Evolutionary conservation across 129 eudicot genomes (phyloP), one percentile per base, ranked within the genome.

Genomic region (Chrysanthemum seticuspe): DNA sequence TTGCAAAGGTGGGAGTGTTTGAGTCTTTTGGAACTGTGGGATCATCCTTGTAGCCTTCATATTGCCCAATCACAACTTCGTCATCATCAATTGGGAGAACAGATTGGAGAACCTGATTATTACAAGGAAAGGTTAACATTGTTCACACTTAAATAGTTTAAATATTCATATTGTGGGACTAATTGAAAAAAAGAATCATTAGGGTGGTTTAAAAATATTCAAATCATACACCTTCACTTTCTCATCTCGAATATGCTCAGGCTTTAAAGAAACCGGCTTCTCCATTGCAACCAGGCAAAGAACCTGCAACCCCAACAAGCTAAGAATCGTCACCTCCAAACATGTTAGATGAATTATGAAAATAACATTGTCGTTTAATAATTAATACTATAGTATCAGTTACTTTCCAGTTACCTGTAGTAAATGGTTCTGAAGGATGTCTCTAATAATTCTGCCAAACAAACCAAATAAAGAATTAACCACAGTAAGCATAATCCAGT

Each of bases 51-150:
- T 90, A 93, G 34, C 98, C 98, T 47, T 93, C 96, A 78, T 93
- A 93, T 68, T 93, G 98, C 68, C 98, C 98, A 71, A 93, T 83
- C n/a, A 93, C 98, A 65, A 90, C 96, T 82, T 93, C 98, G 18
- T 79, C 87, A 25, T 93, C 96, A 11, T 86, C 60, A 68, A 85
- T 74, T 23, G 96, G 92, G 34, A 78, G 55, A 45, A 93, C 86
- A 36, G 98, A 87, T 78, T 93, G 92, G 65, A 93, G 97, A 83
- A 93, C 96, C 98, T 90, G 40, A 51, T 45, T 73, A 25, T 62
- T 18, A n/a, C 51, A 27, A 49, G 14, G 36, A 19, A 57, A 70
- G 50, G 7, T 34, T n/a, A 69, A 12, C 10, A 68, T 68, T 29
- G 21, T 13, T 3, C 18, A 67, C 14, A n/a, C 13, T 18, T 6